These are phyloP conservation scores for Sporothrix pseudoabietina DNA, from an alignment of 2,329 filamentous ascomycete species.

Conservation along the genomic window DNA sequence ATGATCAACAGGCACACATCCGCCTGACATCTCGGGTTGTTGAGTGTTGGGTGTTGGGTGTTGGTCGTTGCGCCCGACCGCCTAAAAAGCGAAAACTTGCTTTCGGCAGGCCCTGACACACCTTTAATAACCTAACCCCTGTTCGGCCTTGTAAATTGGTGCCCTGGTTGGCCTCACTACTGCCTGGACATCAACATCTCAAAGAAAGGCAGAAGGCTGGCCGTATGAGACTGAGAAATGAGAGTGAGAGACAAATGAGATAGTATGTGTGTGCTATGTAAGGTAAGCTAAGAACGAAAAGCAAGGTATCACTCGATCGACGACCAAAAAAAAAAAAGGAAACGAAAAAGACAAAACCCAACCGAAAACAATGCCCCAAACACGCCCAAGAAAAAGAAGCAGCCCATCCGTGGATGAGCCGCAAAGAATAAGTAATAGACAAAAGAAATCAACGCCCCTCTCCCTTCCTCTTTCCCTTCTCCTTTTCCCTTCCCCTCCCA, in stretches of 20 bases:
- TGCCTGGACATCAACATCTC: background rate
- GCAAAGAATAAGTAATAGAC: background rate
- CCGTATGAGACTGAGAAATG: background rate
- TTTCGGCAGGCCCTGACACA: background rate
- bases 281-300: background rate
- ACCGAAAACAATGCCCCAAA: slow-evolving; percentile 8
- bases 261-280: background rate
- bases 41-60: background rate
- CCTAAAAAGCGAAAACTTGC: background rate
- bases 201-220: background rate
- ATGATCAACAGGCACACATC: background rate
- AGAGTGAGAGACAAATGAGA: background rate
- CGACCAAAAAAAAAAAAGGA: background rate
- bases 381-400: background rate
- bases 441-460: background rate
- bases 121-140: background rate
- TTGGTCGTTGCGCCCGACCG: background rate
- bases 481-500: background rate
- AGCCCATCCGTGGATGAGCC: background rate
- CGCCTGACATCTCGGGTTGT: background rate
- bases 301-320: slow-evolving; percentile 22
- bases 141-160: background rate
- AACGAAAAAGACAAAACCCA: background rate
- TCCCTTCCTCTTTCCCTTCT: background rate
- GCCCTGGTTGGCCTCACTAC: slow-evolving; percentile 7